These are phyloP conservation scores for Camellia oleifera DNA, from an alignment of 179 eudicot species.

Conservation along the genomic window DNA sequence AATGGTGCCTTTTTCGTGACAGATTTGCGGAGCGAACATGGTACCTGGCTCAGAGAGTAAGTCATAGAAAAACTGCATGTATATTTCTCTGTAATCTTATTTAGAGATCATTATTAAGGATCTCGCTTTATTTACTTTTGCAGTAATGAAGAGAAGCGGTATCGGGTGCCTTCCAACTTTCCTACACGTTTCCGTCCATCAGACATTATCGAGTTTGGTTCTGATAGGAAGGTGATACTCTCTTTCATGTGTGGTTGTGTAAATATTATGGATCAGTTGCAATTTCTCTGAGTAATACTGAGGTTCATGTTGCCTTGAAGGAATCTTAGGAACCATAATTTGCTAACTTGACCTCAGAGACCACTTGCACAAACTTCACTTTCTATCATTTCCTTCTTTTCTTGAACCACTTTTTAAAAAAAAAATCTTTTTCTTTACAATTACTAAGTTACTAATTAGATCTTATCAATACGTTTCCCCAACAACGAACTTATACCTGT, in stretches of 20 bases:
- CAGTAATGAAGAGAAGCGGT: slow-evolving; percentile 83
- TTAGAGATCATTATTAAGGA: neutral
- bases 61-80: slow-evolving; percentile 18
- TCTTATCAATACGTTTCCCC: neutral
- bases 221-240: slow-evolving; percentile 61
- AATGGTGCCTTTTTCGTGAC: slow-evolving; percentile 67
- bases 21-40: slow-evolving; percentile 76
- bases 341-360: neutral
- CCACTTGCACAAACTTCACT: neutral
- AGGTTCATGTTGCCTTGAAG: neutral
- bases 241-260: neutral
- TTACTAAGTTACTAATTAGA: neutral
- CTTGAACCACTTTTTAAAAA: neutral
- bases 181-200: slow-evolving; percentile 79
- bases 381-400: neutral
- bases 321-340: neutral
- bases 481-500: neutral
- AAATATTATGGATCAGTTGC: neutral
- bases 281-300: neutral
- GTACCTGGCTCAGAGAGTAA: slow-evolving; percentile 86
- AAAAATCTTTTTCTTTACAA: no score
- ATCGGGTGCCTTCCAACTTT: slow-evolving; percentile 66
- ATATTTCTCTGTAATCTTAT: neutral
- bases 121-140: slow-evolving; percentile 12
- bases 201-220: slow-evolving; percentile 67